A percentile compares a stretch with the other conserved stretches of the same genome.
Conservation (phyloP, 2,329 filamentous ascomycete species). For the Microdochium bolleyi region DNA sequence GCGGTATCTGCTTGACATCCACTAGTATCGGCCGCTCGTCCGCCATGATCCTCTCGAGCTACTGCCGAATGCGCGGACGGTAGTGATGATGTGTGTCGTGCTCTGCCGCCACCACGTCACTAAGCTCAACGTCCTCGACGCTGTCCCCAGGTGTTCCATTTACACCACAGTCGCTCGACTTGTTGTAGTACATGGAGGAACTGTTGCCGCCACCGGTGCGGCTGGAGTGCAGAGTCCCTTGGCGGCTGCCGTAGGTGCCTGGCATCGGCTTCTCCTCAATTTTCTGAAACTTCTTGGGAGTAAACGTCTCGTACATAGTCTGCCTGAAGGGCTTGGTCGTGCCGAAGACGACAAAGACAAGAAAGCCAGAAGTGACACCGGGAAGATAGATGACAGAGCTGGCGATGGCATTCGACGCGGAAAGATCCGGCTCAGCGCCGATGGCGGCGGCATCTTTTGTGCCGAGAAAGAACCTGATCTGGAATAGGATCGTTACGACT, state of each 20-base stretch:
- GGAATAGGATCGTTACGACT: constrained; percentile 21
- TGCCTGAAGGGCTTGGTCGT: constrained; percentile 1
- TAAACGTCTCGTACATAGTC: constrained; percentile 1
- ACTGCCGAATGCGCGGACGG: too few species aligned
- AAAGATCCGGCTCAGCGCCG: constrained; percentile 18
- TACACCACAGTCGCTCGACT: too few species aligned
- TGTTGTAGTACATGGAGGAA: too few species aligned
- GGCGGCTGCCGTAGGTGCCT: neutral
- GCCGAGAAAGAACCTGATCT: constrained; percentile 14
- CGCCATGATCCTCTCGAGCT: too few species aligned
- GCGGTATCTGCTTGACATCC: too few species aligned
- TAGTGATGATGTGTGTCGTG: too few species aligned
- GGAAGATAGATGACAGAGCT: constrained; percentile 25
- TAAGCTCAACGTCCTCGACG: too few species aligned
- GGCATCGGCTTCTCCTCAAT: neutral
- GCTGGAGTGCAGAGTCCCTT: neutral
- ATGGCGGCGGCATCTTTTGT: constrained; percentile 14
- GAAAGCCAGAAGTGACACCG: constrained; percentile 14
- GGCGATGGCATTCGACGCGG: constrained; percentile 12
- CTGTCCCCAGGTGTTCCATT: too few species aligned
- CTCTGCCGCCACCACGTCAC: too few species aligned
- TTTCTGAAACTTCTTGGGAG: constrained; percentile 1
- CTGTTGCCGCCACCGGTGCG: neutral
- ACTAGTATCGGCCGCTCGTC: too few species aligned
- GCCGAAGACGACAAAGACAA: constrained; percentile 9